Evolutionary conservation across 2,329 filamentous ascomycete genomes (phyloP), one percentile per base, ranked within the genome.

Genomic region (Boeremia exigua): DNA sequence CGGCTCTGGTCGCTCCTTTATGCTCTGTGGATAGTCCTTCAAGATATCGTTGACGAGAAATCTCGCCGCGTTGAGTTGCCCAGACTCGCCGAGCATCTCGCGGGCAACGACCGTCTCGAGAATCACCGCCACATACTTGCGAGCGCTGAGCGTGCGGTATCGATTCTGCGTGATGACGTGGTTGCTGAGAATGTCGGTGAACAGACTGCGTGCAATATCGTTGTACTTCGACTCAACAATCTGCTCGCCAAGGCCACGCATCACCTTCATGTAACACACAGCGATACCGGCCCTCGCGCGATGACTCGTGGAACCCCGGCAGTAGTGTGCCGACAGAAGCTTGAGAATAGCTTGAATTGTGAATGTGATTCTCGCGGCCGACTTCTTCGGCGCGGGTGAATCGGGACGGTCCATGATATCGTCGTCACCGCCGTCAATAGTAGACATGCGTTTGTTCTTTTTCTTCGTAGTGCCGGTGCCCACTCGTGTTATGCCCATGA

Each of bases 1-100:
- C 6, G 95, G 95, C 73, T 98, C 94, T 1, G 89, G 86, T 36
- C 90, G 86, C 73, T 98, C 94, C 66, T 93, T 91, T 43, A 96
- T 78, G 5, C 89, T 88, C 73, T 96, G 92, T 0, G 95, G 94
- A 65, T 96, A 98, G 72, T 98, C 95, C 73, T 96, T 98, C 44
- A 99, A 82, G 40, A 97, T 83, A 54, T 92, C 88, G 72, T 96
- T 96, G 69, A 97, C 86, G 48, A 99, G 78, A 58, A 86, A 86
- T 67, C 88, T 91, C 6, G 92, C 91, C 27, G 91, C 92, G 64
- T 89, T 87, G 56, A 94, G 81, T 70, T 97, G 94, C 7, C 92
- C 93, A 12, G 90, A 91, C 75, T 99, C 94, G 11, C 92, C 92
- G 2, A 99, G 82, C 65, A 97, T 89, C 62, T 88, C 86, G 54